phyloP scores from a whole-genome alignment of 2,329 filamentous ascomycete genomes.

The Polychaeton citri region DNA sequence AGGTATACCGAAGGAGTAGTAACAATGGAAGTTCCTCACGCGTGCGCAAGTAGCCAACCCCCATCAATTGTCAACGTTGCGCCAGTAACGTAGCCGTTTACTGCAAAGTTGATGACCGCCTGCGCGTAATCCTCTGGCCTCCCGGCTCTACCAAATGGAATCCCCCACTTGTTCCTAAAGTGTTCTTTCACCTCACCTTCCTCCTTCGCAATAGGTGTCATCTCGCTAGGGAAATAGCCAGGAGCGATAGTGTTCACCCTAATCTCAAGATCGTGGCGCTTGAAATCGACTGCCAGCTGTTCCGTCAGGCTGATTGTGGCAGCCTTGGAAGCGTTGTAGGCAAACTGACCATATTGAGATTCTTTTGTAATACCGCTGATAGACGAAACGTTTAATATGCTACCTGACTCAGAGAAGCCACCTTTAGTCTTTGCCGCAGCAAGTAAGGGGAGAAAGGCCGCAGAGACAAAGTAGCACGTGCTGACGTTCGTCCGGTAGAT shows the following conservation, averaged over 20 bases:
- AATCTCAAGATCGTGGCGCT: slow-evolving; percentile 36
- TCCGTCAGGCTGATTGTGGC: slow-evolving; percentile 42
- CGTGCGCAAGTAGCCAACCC: slow-evolving; percentile 36
- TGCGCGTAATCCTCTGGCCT: slow-evolving; percentile 38
- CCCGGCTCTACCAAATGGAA: slow-evolving; percentile 25
- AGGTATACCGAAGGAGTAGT: too few species aligned
- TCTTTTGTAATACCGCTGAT: slow-evolving; percentile 33
- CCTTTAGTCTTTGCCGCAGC: slow-evolving; percentile 16
- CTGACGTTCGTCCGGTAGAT: slow-evolving; percentile 34
- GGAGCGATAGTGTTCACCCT: slow-evolving; percentile 45
- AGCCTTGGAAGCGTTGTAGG: slow-evolving; percentile 37
- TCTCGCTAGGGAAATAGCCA: slow-evolving; percentile 44
- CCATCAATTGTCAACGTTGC: slow-evolving; percentile 50
- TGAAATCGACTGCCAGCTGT: slow-evolving; percentile 40
- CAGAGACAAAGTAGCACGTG: slow-evolving; percentile 31
- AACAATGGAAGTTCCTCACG: too few species aligned
- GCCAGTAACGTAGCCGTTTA: slow-evolving; percentile 51
- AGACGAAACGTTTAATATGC: slow-evolving; percentile 32
- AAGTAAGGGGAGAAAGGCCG: slow-evolving; percentile 31
- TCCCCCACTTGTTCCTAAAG: slow-evolving; percentile 20
- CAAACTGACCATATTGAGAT: slow-evolving; percentile 31
- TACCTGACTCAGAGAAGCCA: slow-evolving; percentile 10
- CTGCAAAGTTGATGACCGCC: slow-evolving; percentile 38
- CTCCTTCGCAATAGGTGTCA: slow-evolving; percentile 38
- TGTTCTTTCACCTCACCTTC: slow-evolving; percentile 39